Base-by-base conservation (phyloP, 257 asterid species). In the Solanum bukasovii region DNA sequence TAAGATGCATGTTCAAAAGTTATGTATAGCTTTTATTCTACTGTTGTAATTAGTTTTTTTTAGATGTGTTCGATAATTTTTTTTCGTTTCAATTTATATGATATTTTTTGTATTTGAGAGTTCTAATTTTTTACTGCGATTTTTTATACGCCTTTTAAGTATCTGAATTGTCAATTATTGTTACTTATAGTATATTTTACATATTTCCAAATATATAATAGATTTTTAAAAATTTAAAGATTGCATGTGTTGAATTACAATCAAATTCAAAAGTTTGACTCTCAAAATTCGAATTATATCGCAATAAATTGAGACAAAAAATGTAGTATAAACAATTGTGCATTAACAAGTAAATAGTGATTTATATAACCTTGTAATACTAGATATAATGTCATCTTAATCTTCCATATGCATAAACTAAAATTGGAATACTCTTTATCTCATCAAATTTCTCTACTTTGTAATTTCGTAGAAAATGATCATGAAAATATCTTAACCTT, bases 41-140 rank as follows among this genome's bases (percentile, higher is more conserved):
- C 18, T 35, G 2, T 20, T 33, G 46, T 34, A 18, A 34, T 33
- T 72, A 10, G 20, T 9, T 34, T 4, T 73, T 16, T 5, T 73
- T 9, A 5, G 5, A 73, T 9, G 11, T 9, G 29, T 5, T 73
- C 4, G 2, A 1, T 0, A 71, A 33, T 13, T 13, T 67, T 14
- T 13, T 3, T 27, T 27, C 0, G 11, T 68, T 13, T 68, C 0
- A 27, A 13, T 68, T 13, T 1, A 68, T 13, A 16, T 27, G 37
- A 6, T 14, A 13, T 13, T 13, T 67, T 67, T 4, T 65, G 0
- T 5, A 25, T 25, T 67, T 1, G 6, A 25, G 20, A 67, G 20
- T 65, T 2, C 13, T 0, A 1, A 6, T 68, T 0, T 13, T 27
- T 27, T 67, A 25, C 10, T 1, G 5, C 1, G 0, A 12, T n/a